A percentile compares a stretch with the other conserved stretches of the same genome.
phyloP scores from a whole-genome alignment of 176 grass and related monocot species.

The Saccharum spontaneum region DNA sequence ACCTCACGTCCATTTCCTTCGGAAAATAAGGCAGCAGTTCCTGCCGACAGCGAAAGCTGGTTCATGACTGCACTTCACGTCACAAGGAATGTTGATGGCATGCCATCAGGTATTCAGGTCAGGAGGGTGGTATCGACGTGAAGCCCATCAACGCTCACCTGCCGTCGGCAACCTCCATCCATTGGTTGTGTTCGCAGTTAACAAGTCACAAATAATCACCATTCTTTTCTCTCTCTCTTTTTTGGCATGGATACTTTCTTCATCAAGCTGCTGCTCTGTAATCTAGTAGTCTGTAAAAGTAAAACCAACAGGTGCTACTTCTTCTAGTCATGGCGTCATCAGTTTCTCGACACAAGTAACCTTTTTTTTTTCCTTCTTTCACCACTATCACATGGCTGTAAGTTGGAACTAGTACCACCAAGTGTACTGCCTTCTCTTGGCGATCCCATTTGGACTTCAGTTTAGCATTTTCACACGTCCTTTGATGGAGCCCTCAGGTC shows the following conservation, averaged over 20 bases:
- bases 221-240: background rate
- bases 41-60: background rate
- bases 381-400: slow-evolving; percentile 9
- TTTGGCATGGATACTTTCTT: background rate
- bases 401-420: background rate
- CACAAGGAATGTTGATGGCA: slow-evolving; percentile 18
- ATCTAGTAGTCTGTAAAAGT: background rate
- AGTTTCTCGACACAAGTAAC: slow-evolving; percentile 3
- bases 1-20: background rate
- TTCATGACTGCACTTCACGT: background rate
- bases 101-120: background rate
- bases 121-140: slow-evolving; percentile 18
- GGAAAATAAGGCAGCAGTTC: background rate
- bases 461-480: slow-evolving; percentile 7
- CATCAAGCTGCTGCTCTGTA: background rate
- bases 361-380: background rate
- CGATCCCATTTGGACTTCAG: slow-evolving; percentile 33
- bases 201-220: background rate
- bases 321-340: background rate
- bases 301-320: background rate
- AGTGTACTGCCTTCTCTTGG: background rate
- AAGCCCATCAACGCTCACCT: slow-evolving; percentile 13
- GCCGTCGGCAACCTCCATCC: background rate
- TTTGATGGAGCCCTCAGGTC: slow-evolving; percentile 14
- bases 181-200: background rate